phyloP scores from a whole-genome alignment of 108 stramenopile species.

The Hondaea fermentalgiana region DNA sequence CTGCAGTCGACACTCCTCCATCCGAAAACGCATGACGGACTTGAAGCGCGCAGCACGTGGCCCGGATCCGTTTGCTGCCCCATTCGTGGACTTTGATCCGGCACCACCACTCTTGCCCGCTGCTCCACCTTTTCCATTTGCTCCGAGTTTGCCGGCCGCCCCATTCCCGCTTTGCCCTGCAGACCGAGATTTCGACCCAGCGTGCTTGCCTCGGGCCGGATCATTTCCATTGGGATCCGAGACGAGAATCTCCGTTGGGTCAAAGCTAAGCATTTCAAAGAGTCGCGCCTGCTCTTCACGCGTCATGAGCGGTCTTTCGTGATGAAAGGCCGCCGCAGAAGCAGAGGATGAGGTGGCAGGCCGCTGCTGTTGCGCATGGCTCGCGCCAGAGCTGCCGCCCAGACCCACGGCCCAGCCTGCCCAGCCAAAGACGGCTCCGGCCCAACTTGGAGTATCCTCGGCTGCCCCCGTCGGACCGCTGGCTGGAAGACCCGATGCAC shows the following conservation, averaged over 20 bases:
- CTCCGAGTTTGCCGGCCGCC: neutral
- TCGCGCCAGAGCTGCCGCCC: neutral
- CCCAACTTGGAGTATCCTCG: neutral
- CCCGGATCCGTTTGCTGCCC: neutral
- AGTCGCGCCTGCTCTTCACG: neutral
- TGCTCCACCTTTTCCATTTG: neutral
- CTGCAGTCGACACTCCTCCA: neutral
- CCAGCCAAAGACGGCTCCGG: conserved; percentile 6
- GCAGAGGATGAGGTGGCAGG: neutral
- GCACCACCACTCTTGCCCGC: too few species aligned
- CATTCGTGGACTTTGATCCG: neutral
- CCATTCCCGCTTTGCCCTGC: too few species aligned
- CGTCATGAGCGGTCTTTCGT: neutral
- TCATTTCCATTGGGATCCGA: neutral
- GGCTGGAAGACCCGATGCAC: neutral
- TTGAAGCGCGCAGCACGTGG: neutral
- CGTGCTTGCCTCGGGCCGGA: neutral
- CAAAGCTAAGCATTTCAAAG: neutral
- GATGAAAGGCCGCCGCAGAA: neutral
- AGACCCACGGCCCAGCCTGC: conserved; percentile 9
- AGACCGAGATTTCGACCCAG: too few species aligned
- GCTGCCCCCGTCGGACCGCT: neutral
- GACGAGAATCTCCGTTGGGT: neutral
- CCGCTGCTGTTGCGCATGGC: neutral
- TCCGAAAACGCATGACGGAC: neutral